phyloP scores from a whole-genome alignment of 345 rosid species.

The Turnera subulata region DNA sequence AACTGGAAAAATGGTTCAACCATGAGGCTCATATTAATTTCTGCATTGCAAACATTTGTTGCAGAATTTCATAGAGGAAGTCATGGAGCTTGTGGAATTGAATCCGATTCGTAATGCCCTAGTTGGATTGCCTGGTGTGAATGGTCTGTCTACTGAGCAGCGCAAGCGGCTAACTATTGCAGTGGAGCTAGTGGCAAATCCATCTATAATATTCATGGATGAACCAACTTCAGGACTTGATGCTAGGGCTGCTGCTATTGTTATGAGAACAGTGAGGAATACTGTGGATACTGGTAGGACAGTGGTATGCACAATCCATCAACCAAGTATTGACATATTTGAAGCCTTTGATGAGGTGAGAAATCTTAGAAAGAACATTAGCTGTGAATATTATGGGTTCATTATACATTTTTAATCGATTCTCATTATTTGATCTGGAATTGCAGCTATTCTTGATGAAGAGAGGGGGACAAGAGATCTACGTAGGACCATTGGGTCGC shows the following conservation, averaged over 20 bases:
- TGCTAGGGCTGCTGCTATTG: conserved; percentile 95
- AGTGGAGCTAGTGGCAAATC: conserved; percentile 89
- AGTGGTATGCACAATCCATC: conserved; percentile 91
- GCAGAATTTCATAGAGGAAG: conserved; percentile 55
- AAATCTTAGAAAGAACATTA: neutral
- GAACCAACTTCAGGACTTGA: conserved; percentile 96
- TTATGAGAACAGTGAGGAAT: conserved; percentile 88
- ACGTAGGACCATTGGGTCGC: conserved; percentile 72
- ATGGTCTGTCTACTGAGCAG: conserved; percentile 85
- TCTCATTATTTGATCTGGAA: neutral
- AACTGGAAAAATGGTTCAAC: neutral
- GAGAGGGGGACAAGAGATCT: conserved; percentile 78
- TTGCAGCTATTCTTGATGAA: conserved; percentile 62
- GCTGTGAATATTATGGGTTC: neutral
- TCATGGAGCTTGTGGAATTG: conserved; percentile 83
- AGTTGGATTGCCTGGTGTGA: conserved; percentile 83
- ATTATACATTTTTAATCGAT: neutral
- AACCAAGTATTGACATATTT: conserved; percentile 87
- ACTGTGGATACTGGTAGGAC: conserved; percentile 94
- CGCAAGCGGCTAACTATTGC: conserved; percentile 89
- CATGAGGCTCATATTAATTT: neutral
- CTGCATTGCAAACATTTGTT: neutral
- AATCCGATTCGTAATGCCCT: conserved; percentile 49
- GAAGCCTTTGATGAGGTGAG: conserved; percentile 90
- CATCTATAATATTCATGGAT: conserved; percentile 92